A percentile compares a stretch with the other conserved stretches of the same genome.
phyloP scores from a whole-genome alignment of 768 basidiomycete genomes.

The Trametopsis cervina region DNA sequence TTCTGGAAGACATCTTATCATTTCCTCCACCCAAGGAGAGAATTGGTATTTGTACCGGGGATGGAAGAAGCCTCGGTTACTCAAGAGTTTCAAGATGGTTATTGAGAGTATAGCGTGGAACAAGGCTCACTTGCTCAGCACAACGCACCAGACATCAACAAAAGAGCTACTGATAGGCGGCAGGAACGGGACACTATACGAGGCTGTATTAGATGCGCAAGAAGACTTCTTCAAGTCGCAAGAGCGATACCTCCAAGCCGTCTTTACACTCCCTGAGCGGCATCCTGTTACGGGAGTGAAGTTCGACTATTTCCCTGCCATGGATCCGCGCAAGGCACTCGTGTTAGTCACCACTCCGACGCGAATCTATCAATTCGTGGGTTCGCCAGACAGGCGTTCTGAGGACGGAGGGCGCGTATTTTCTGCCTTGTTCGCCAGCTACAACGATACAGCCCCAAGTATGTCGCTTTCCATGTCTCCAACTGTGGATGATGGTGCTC shows the following conservation, averaged over 20 bases:
- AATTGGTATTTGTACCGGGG: slow-evolving; percentile 85
- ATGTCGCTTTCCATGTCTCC: slow-evolving; percentile 18
- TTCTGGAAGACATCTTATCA: slow-evolving; percentile 82
- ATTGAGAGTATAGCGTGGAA: slow-evolving; percentile 95
- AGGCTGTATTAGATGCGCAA: slow-evolving; percentile 83
- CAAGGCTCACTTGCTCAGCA: slow-evolving; percentile 54
- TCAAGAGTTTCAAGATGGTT: slow-evolving; percentile 78
- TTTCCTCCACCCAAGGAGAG: slow-evolving; percentile 84
- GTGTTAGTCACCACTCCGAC: slow-evolving; percentile 81
- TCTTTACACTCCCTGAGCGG: slow-evolving; percentile 74
- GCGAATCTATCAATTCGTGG: slow-evolving; percentile 87
- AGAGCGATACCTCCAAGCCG: slow-evolving; percentile 67
- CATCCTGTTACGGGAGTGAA: slow-evolving; percentile 81
- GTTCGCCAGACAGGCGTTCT: slow-evolving; percentile 53
- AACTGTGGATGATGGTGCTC: slow-evolving; percentile 9
- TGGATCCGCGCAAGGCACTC: slow-evolving; percentile 54
- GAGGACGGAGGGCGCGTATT: slow-evolving; percentile 79
- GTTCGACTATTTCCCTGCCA: slow-evolving; percentile 67
- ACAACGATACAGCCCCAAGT: slow-evolving; percentile 81
- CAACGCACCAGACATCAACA: slow-evolving; percentile 66
- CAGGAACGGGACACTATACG: slow-evolving; percentile 79
- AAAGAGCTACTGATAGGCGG: slow-evolving; percentile 84
- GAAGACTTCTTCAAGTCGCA: slow-evolving; percentile 90
- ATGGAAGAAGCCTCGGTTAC: slow-evolving; percentile 75
- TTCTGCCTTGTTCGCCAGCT: slow-evolving; percentile 62